Base-by-base conservation (phyloP, 1,284 basidiomycete species). In the Phylloporus sp. region DNA sequence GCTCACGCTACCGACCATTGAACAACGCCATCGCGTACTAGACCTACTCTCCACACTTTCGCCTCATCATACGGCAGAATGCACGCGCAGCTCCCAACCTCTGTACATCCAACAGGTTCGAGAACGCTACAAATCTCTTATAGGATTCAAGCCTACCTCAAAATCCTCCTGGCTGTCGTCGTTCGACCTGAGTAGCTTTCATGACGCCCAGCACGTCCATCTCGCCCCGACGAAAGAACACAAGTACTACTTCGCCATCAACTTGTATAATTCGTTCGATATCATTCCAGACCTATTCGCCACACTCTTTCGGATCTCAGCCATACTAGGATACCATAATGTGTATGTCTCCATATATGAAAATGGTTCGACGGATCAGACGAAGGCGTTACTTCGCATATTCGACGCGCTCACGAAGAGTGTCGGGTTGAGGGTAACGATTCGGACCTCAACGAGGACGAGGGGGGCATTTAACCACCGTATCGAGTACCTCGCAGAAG, bases 161-260 rank as follows among this genome's bases (percentile, higher is more conserved):
- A 76, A 80, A 24, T 79, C 81, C 29, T 88, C 90, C 6, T 94
- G 91, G 88, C 77, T 93, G 56, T 83, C 82, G 64, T 76, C 74
- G 29, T 81, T 81, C 39, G 80, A 82, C 20, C 74, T 88, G 58
- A 75, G 80, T n/a, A 76, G 72, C 42, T 73, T 75, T 6, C 77
- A 81, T 34, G 79, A 82, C 51, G 78, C 84, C 64, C 83, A 84
- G 60, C 76, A 76, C 58, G 76, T 77, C 54, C 71, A 75, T 42
- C 73, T 74, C 55, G 69, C 75, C 52, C 76, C 76, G 64, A 79
- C 83, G 24, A 83, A 84, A 70, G 84, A 89, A 66, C 96, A 98
- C 86, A 98, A 98, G 76, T 98, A 98, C 79, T 98, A 95, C 79
- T 97, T 98, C 78, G 96, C 95, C 60, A 98, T 98, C 85, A 98